These are phyloP conservation scores for Coemansia sp. DNA, from an alignment of 192 early-diverging fungal species.

Conservation along the genomic window DNA sequence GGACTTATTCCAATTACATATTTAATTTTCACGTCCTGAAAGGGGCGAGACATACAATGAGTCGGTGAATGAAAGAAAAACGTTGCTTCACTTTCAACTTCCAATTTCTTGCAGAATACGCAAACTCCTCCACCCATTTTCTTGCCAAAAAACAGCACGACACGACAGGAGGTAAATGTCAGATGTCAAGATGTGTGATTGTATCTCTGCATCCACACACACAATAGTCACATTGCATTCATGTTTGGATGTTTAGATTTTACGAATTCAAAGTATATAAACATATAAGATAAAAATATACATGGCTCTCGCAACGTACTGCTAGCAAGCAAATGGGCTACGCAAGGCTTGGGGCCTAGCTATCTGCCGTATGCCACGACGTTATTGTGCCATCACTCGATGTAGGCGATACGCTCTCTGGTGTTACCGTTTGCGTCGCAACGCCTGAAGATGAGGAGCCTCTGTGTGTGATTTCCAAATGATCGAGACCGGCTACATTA, in stretches of 20 bases:
- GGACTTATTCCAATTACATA: no score
- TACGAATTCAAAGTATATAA: no score
- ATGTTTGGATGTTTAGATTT: no score
- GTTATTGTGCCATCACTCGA: not conserved
- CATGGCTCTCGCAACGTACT: not conserved
- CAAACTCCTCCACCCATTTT: not conserved
- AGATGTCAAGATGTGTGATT: no score
- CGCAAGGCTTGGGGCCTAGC: no score
- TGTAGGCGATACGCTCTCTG: not conserved
- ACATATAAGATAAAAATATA: not conserved
- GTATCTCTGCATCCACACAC: no score
- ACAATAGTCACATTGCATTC: no score
- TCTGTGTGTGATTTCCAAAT: not conserved
- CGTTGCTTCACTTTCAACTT: not conserved
- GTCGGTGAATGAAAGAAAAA: no score
- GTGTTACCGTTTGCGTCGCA: not conserved
- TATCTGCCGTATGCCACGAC: not conserved
- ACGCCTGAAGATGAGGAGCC: not conserved
- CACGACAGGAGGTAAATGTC: no score
- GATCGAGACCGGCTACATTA: not conserved
- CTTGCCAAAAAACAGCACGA: not conserved
- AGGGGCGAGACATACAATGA: no score
- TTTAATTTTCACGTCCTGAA: no score
- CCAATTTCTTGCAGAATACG: no score
- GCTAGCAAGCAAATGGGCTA: not conserved